A percentile compares a stretch with the other conserved stretches of the same genome.
phyloP scores from a whole-genome alignment of 163 green algal species.

The Chlamydomonas reinhardtii region DNA sequence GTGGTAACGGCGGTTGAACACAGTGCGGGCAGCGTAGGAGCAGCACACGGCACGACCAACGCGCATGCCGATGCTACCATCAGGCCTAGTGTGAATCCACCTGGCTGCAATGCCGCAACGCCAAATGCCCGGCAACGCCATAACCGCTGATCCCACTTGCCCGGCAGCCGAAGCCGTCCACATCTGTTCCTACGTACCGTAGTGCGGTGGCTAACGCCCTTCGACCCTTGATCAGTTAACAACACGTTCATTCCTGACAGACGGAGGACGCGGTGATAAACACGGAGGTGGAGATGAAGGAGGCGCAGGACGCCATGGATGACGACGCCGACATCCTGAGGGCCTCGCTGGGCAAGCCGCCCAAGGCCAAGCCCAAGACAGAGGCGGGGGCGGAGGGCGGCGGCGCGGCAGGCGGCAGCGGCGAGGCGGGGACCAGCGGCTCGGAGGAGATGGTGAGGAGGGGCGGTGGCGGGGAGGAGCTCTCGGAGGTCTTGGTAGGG shows the following conservation, averaged over 20 bases:
- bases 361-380: constrained; percentile 26
- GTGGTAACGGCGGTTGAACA: too few relatives aligned
- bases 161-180: too few relatives aligned
- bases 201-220: too few relatives aligned
- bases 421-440: constrained; percentile 21
- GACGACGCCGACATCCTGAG: constrained; percentile 57
- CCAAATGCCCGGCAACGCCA: too few relatives aligned
- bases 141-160: too few relatives aligned
- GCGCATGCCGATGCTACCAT: background rate
- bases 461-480: too few relatives aligned
- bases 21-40: too few relatives aligned
- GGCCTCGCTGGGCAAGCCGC: constrained; percentile 50
- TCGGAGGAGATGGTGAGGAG: constrained; percentile 22
- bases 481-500: too few relatives aligned
- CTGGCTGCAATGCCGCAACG: too few relatives aligned
- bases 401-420: background rate
- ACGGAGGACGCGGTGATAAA: constrained; percentile 70
- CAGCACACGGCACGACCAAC: background rate
- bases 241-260: constrained; percentile 48
- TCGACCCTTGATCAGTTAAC: too few relatives aligned
- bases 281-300: constrained; percentile 83
- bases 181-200: background rate
- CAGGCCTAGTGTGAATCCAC: too few relatives aligned
- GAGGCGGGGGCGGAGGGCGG: background rate
- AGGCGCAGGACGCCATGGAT: constrained; percentile 58